These are phyloP conservation scores for Pseudohalonectria lignicola DNA, from an alignment of 2,329 filamentous ascomycete genomes.

Conservation along the genomic window DNA sequence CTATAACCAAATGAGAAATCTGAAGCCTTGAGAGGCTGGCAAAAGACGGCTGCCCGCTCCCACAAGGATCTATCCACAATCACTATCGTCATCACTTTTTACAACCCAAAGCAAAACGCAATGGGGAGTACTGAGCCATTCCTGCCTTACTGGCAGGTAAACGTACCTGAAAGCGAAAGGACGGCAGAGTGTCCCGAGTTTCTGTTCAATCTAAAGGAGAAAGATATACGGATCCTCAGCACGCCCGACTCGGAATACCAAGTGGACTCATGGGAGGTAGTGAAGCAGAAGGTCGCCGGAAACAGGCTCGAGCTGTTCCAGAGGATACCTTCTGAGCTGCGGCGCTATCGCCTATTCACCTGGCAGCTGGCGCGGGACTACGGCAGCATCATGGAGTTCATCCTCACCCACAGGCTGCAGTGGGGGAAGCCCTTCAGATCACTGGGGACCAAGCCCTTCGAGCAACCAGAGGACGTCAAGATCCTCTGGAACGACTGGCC, in stretches of 20 bases:
- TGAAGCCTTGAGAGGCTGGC: too few relatives aligned
- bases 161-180: constrained; percentile 53
- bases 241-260: constrained; percentile 58
- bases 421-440: constrained; percentile 46
- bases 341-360: constrained; percentile 65
- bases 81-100: too few relatives aligned
- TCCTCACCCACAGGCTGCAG: constrained; percentile 56
- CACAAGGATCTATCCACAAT: neutral
- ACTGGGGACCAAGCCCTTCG: constrained; percentile 26
- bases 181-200: constrained; percentile 61
- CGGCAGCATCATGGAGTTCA: constrained; percentile 69
- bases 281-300: constrained; percentile 45
- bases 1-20: too few relatives aligned
- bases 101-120: too few relatives aligned
- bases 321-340: constrained; percentile 63
- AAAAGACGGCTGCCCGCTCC: too few relatives aligned
- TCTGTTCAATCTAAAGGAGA: constrained; percentile 49
- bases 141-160: constrained; percentile 75
- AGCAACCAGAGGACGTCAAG: constrained; percentile 47
- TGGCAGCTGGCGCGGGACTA: constrained; percentile 52
- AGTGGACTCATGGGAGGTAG: constrained; percentile 57
- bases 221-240: constrained; percentile 59
- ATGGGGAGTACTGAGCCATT: neutral
- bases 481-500: constrained; percentile 90
- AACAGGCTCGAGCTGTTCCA: constrained; percentile 71